Conservation (phyloP, 2,329 filamentous ascomycete species). For the Trichoderma oligosporum region DNA sequence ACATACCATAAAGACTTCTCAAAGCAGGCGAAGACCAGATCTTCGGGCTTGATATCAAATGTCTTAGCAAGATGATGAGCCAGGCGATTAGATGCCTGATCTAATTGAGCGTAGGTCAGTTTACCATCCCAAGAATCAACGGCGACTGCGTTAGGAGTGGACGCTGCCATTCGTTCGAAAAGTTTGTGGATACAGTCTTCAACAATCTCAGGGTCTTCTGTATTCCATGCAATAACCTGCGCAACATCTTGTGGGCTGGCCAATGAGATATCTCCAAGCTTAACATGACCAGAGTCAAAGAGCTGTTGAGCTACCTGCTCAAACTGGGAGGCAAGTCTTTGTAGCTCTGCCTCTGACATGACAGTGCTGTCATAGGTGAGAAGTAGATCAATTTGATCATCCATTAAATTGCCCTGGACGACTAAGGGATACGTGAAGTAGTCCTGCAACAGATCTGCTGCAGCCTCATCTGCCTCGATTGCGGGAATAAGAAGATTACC, state of each 20-base stretch:
- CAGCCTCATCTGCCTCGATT: background rate
- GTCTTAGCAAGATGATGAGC: background rate
- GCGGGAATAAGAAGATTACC: background rate
- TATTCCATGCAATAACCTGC: background rate
- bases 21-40: conserved; percentile 7
- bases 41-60: background rate
- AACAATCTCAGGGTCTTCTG: background rate
- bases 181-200: conserved; percentile 5
- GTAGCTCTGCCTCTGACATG: background rate
- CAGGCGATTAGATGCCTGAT: background rate
- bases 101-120: conserved; percentile 16
- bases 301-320: conserved; percentile 6
- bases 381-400: background rate
- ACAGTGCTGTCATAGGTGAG: background rate
- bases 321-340: background rate
- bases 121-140: conserved; percentile 12
- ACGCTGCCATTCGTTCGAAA: conserved; percentile 29
- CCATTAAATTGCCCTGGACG: background rate
- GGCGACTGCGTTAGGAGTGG: background rate
- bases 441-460: background rate
- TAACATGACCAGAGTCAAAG: background rate
- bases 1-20: conserved; percentile 24
- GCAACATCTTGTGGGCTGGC: background rate
- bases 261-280: background rate
- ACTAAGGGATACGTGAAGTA: conserved; percentile 14